Evolutionary conservation across 2,329 filamentous ascomycete species (phyloP), one percentile per base, ranked within the genome.

Genomic region (Fusarium staphyleae): DNA sequence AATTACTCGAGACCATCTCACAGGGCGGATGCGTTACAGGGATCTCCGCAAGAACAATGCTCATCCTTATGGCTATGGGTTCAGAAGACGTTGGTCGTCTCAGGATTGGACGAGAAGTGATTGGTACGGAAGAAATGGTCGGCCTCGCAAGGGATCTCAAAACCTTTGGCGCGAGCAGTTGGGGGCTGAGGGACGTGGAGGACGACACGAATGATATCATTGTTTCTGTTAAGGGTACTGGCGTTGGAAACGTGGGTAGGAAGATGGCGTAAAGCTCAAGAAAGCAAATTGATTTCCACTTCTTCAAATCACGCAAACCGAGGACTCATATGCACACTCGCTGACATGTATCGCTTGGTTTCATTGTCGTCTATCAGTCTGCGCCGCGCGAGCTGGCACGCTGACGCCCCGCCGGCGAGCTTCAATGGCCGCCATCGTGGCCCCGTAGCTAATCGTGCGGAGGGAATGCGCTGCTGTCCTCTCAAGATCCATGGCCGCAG

Each of bases 11-110:
- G 74, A 83, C 86, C 16, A 88, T 98, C 56, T 84, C 84, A 44
- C 84, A 87, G 65, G 93, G 93, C 10, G 95, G 95, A 1, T 96
- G 91, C 70, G 89, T 90, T 3, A 88, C 87, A 46, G 81, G 80
- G 12, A 82, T 88, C 3, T 89, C 91, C 3, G 87, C 87, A 5
- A 80, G 85, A 3, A 93, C 88, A 0, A 82, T 96, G 60, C 74
- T 99, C 46, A 90, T 87, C 14, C 79, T 99, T 58, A 99, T 99
- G 95, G 91, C 93, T 28, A 98, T 99, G 95, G 95, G 95, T 0
- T 91, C 89, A 1, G 95, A 98, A 71, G 95, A 99, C 73, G 92
- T 99, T 12, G 95, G 95, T 4, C 84, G 95, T 53, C 73, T 99
- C 62, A 85, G 90, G 58, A 71, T 99, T 52, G 91, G 93, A 26